Evolutionary conservation across 306 rosid species (phyloP), one percentile per base, ranked within the genome.

Genomic region (Pyrus communis): DNA sequence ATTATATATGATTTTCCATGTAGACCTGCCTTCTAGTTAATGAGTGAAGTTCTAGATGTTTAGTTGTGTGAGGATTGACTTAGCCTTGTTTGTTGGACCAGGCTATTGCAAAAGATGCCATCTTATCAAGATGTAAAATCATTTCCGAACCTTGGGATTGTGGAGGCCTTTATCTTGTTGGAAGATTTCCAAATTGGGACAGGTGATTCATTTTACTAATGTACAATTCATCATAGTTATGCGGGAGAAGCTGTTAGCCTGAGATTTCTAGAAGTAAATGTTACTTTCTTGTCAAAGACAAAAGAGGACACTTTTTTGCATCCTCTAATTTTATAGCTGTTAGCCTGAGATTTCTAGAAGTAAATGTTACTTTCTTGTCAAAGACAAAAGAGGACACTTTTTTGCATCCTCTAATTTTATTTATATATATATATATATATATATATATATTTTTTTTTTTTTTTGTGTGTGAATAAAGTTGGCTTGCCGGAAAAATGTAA

Each of bases 81-180:
- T 54, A 21, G 67, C 70, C 25, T 71, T 74, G 75, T 52, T 82
- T 67, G 43, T 78, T 77, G 83, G 74, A 77, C 33, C 88, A 95
- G 99, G 97, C 90, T 73, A 92, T 95, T 83, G 90, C 97, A 43
- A 95, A 90, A 88, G 99, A 95, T 87, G 79, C 77, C 68, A 85
- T 87, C 65, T 84, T 95, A 73, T 90, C 99, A 12, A 90, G 96
- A 81, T 95, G 97, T 84, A 95, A 95, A 83, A 81, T 95, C 78
- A 89, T 95, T 83, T 84, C 99, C n/a, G 99, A 95, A 87, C 99
- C 99, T 76, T 95, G 99, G 99, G 99, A 95, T 81, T 95, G 99
- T 78, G 97, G 93, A 74, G 96, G 93, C 80, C 99, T 92, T 72
- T 91, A 95, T 89, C 97, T 92, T 78, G 97, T 95, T 86, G 97